Base-by-base conservation (phyloP, 2,329 filamentous ascomycete genomes). In the Cladophialophora yegresii region DNA sequence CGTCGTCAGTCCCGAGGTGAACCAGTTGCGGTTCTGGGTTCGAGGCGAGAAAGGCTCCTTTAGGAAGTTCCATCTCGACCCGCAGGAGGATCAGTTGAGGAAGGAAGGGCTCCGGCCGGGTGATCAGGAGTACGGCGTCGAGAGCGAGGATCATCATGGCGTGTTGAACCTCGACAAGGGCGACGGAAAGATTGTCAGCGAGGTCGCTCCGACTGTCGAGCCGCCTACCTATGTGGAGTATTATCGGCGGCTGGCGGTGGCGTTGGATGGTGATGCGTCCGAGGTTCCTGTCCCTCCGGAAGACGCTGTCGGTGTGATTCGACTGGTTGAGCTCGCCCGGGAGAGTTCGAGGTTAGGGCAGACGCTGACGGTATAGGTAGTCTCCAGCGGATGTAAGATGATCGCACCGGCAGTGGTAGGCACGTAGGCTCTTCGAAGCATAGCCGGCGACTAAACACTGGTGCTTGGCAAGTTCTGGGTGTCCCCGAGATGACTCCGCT, bases 11-110 rank as follows among this genome's bases (percentile, higher is more conserved):
- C 84, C 85, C 2, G 90, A 93, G 76, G 80, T 80, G 26, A 80
- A 84, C 66, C 90, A 93, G 79, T 80, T 89, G 64, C 81, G 90
- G 45, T 93, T 88, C 80, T 93, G 90, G 90, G 81, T 93, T 9
- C 82, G 90, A 28, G 91, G 91, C 23, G 85, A 85, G 20, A 87
- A 88, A 76, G 91, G 89, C 0, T 89, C 85, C 72, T 93, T 88
- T 77, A 88, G 85, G 79, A 93, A 93, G 81, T 83, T 76, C 74
- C 77, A 84, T 60, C 80, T 93, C 1, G 91, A 95, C 74, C 79
- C 86, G 1, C 90, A 93, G 76, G 91, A 95, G 78, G 85, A 87
- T 62, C 89, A 92, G 75, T 82, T 93, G 59, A 63, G 64, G 54
- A 85, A 85, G 74, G 81, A 78, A 1, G 90, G 90, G 8, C 76